Evolutionary conservation across 768 basidiomycete genomes (phyloP).

Genomic region (Phaeolepiota aurea): DNA sequence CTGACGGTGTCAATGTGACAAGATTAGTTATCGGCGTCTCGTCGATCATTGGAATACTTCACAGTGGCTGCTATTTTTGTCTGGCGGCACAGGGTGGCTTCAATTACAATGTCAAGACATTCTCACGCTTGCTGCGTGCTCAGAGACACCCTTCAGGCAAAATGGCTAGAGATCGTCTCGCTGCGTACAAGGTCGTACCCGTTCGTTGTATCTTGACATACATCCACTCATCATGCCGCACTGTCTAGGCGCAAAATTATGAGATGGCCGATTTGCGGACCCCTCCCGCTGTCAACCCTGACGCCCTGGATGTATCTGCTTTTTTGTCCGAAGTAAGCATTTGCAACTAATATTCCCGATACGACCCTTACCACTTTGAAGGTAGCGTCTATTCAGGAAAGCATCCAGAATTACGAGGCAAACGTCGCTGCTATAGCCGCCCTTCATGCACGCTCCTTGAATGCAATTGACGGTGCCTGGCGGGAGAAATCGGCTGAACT

Average conservation of each 20-base stretch:
- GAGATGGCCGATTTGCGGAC: conserved; percentile 20
- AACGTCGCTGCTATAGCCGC: conserved; percentile 29
- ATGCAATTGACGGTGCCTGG: conserved; percentile 22
- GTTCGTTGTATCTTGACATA: background rate
- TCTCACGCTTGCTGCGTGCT: background rate
- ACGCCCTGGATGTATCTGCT: conserved; percentile 12
- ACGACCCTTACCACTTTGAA: conserved; percentile 9
- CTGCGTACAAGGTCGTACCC: conserved; percentile 23
- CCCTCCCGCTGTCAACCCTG: conserved; percentile 9
- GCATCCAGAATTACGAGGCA: conserved; percentile 26
- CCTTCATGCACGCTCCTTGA: conserved; percentile 28
- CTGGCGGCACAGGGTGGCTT: too few species aligned
- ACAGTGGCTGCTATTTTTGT: too few species aligned
- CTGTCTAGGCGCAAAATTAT: conserved; percentile 17
- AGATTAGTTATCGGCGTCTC: background rate
- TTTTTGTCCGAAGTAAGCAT: conserved; percentile 27
- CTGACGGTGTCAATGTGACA: background rate
- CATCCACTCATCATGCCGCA: background rate
- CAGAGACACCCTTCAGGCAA: conserved; percentile 13
- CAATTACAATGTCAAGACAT: background rate
- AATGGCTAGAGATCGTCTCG: conserved; percentile 27
- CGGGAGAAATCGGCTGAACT: conserved; percentile 28
- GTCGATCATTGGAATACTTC: too few species aligned
- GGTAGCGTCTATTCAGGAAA: conserved; percentile 32
- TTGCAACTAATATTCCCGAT: background rate